Evolutionary conservation across 371 early-diverging fungal genomes (phyloP), one percentile per base, ranked within the genome.

Genomic region (Capillidium heterosporum): DNA sequence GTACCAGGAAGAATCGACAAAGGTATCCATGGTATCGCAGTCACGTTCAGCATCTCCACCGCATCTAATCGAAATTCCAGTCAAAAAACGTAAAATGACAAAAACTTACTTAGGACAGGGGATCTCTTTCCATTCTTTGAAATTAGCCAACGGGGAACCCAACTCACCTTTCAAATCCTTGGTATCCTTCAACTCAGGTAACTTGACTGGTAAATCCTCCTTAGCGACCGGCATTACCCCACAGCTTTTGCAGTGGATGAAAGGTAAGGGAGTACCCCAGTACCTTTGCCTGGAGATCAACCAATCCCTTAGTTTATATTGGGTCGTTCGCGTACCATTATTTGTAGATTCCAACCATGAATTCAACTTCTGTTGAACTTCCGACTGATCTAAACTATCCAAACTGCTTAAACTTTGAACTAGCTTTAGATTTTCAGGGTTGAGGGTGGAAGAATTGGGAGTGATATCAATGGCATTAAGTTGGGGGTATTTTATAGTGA

Each of bases 201-300:
- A 68, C 17, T 61, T 58, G 0, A 89, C 86, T 0, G 93, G 93
- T 1, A 95, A 68, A 8, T 91, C 78, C n/a, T 71, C 57, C 44
- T 78, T 74, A 0, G 91, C 88, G 0, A 95, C 89, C 17, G 90
- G 91, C 0, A 93, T 89, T 1, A 76, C 78, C 15, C 90, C 80
- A 65, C 95, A 95, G 19, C 63, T 61, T 0, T 67, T 59, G 62
- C 95, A 95, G 59, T 95, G 91, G 28, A 95, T 73, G 23, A 99
- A 77, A 1, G 99, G 99, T 40, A 99, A 91, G 15, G 99, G 99
- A 0, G 99, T 93, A 10, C 99, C 99, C 99, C 99, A 99, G 63
- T 91, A 93, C 29, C 99, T 78, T 68, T 98, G 98, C 47, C 99
- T 78, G 0, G 96, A 95, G 11, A 99, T 67, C 0, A 97, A 73